phyloP scores from a whole-genome alignment of 257 asterid genomes.

The Capsicum baccatum region DNA sequence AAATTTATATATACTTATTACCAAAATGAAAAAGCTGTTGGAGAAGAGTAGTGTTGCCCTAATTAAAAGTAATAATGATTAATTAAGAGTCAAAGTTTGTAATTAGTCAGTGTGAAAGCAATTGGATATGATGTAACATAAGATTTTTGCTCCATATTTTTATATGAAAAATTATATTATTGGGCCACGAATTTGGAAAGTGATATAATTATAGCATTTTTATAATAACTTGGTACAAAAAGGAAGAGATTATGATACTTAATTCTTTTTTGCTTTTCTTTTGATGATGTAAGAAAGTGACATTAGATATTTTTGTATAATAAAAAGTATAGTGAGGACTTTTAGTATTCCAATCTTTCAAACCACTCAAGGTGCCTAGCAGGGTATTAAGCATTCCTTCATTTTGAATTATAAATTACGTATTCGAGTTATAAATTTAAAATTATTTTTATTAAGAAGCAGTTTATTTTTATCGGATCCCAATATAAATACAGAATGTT shows the following conservation, averaged over 20 bases:
- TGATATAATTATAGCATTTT: not conserved
- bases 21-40: not conserved
- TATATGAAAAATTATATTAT: constrained; percentile 37
- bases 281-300: constrained; percentile 47
- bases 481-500: not conserved
- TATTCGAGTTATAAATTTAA: no score
- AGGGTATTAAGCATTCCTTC: not conserved
- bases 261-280: not conserved
- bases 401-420: not conserved
- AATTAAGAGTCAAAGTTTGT: constrained; percentile 4
- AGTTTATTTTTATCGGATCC: not conserved
- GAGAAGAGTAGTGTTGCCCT: not conserved
- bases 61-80: not conserved
- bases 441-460: no score
- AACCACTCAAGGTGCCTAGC: not conserved
- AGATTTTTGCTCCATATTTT: constrained; percentile 28
- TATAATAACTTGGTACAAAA: constrained; percentile 34
- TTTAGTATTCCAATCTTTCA: not conserved
- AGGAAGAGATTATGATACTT: not conserved
- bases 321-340: not conserved
- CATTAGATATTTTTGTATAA: constrained; percentile 39
- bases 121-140: constrained; percentile 20
- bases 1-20: not conserved
- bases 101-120: constrained; percentile 39
- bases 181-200: constrained; percentile 42